Conservation (phyloP, 768 basidiomycete genomes). For the Roridomyces roridus region DNA sequence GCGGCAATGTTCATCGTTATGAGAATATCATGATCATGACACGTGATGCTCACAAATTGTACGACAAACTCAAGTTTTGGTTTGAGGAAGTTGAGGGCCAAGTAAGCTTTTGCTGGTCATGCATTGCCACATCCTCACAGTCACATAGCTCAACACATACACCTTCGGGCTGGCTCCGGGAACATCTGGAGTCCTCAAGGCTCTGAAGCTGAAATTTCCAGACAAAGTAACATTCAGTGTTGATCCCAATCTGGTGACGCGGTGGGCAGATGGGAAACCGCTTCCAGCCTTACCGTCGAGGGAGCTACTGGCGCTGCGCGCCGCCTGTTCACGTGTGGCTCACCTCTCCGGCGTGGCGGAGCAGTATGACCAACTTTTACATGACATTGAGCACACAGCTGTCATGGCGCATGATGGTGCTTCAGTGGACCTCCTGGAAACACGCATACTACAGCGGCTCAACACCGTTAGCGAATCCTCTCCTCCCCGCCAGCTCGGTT, state of each 20-base stretch:
- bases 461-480: no score
- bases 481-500: no score
- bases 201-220: no score
- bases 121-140: no score
- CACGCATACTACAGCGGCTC: not conserved
- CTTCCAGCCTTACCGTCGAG: slow-evolving; percentile 16
- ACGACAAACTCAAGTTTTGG: no score
- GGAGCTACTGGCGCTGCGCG: slow-evolving; percentile 24
- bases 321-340: slow-evolving; percentile 26
- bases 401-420: slow-evolving; percentile 13
- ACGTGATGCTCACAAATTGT: not conserved
- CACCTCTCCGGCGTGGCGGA: slow-evolving; percentile 25
- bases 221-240: no score
- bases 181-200: no score
- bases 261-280: not conserved
- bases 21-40: not conserved
- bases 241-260: no score
- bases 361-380: slow-evolving; percentile 15
- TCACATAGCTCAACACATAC: no score
- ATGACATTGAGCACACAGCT: slow-evolving; percentile 2
- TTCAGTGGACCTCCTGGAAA: slow-evolving; percentile 5
- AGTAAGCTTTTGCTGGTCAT: no score
- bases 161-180: no score
- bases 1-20: not conserved
- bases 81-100: no score